phyloP scores from a whole-genome alignment of 2,329 filamentous ascomycete species.

The Lizonia empirigonia region DNA sequence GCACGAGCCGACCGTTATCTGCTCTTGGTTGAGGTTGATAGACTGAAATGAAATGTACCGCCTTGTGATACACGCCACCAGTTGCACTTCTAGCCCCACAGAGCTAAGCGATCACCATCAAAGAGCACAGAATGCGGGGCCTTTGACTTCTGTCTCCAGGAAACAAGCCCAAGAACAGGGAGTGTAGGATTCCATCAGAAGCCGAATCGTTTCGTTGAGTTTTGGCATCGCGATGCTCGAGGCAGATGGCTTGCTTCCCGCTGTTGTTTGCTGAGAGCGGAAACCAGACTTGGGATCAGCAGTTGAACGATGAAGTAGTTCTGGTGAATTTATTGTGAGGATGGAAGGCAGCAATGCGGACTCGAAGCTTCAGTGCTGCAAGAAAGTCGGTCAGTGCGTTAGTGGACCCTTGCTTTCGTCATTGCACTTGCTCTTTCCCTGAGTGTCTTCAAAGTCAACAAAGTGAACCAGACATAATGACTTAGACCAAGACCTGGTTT shows the following conservation, averaged over 20 bases:
- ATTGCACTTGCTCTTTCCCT: neutral
- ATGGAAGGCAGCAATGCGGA: neutral
- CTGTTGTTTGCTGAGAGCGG: no score
- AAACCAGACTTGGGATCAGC: no score
- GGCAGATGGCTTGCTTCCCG: no score
- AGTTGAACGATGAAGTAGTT: no score
- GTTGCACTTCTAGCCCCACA: neutral
- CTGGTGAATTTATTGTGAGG: neutral
- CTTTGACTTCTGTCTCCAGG: no score
- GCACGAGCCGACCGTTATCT: neutral
- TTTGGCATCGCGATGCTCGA: no score
- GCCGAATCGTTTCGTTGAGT: no score
- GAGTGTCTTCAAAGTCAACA: no score
- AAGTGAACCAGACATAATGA: no score
- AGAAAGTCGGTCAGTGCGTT: neutral
- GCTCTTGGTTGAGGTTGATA: neutral
- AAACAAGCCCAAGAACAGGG: no score
- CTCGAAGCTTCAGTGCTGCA: neutral
- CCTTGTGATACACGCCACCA: constrained; percentile 1
- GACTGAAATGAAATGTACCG: constrained; percentile 2
- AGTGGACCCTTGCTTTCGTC: neutral
- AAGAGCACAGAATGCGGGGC: neutral
- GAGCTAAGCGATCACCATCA: neutral
- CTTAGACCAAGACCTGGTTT: no score
- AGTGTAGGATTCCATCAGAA: no score